Evolutionary conservation across 768 basidiomycete genomes (phyloP).

Genomic region (Chalciporus pseudorubinellus): DNA sequence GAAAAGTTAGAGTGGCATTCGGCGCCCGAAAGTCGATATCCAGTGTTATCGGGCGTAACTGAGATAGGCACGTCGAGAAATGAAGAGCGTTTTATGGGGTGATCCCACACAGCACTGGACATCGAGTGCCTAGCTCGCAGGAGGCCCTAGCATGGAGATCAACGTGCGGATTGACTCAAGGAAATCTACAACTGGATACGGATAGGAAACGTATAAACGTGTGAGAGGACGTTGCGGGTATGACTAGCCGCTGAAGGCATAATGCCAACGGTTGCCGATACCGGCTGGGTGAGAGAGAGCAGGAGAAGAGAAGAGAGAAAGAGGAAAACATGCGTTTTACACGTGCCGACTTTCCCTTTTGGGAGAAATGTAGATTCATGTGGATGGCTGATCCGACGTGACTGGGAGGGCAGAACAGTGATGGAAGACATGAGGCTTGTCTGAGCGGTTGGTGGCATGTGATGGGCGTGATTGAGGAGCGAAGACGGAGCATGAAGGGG

Average conservation of each 20-base stretch:
- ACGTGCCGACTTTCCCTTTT: constrained; percentile 25
- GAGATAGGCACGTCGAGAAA: neutral
- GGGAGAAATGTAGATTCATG: neutral
- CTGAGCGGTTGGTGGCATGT: constrained; percentile 11
- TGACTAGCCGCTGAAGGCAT: constrained; percentile 5
- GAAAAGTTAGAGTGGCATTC: too few relatives aligned
- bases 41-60: neutral
- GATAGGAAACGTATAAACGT: neutral
- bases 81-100: neutral
- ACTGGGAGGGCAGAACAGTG: neutral
- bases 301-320: constrained; percentile 14
- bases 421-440: constrained; percentile 20
- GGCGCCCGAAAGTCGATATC: too few relatives aligned
- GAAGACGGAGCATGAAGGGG: neutral
- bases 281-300: neutral
- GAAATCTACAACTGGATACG: neutral
- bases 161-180: neutral
- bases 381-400: constrained; percentile 17
- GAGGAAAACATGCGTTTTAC: constrained; percentile 20
- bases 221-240: constrained; percentile 9
- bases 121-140: too few relatives aligned
- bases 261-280: constrained; percentile 14
- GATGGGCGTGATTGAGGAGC: constrained; percentile 18
- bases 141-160: neutral
- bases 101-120: too few relatives aligned